Evolutionary conservation across 805 yeast genomes (phyloP).

Genomic region (Debaryomyces hansenii): DNA sequence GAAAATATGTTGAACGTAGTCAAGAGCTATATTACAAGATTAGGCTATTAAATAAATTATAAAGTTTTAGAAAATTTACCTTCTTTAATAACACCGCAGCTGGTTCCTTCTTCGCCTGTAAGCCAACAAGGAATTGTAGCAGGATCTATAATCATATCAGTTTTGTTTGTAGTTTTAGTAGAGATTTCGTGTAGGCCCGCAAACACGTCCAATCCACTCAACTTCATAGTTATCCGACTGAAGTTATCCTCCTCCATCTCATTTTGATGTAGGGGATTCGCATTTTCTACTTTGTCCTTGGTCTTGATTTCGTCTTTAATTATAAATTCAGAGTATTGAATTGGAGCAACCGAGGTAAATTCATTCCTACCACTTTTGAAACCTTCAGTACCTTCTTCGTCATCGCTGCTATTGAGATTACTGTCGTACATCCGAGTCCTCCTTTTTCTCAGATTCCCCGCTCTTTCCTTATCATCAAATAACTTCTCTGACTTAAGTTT

Average conservation of each 20-base stretch:
- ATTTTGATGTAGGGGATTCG: background rate
- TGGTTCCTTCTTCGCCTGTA: constrained; percentile 69
- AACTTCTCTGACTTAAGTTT: constrained; percentile 31
- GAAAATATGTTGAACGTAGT: constrained; percentile 12
- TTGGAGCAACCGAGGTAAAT: constrained; percentile 58
- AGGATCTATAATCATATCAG: constrained; percentile 49
- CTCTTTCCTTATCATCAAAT: constrained; percentile 33
- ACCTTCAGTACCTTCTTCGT: constrained; percentile 16
- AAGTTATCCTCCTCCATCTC: constrained; percentile 7
- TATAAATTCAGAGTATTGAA: constrained; percentile 50
- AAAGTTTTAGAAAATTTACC: constrained; percentile 11
- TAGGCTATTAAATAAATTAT: constrained; percentile 21
- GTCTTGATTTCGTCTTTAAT: constrained; percentile 27
- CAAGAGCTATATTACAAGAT: constrained; percentile 21
- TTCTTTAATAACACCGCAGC: constrained; percentile 42
- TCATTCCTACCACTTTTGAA: constrained; percentile 23
- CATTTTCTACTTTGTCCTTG: constrained; percentile 1
- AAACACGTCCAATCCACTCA: constrained; percentile 71
- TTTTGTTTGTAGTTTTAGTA: constrained; percentile 17
- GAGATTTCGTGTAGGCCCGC: constrained; percentile 77
- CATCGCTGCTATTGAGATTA: constrained; percentile 8
- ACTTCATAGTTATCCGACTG: constrained; percentile 32
- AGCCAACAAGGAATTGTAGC: constrained; percentile 70
- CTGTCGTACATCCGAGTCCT: constrained; percentile 6
- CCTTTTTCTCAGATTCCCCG: constrained; percentile 15